Percentiles rank a stretch among this genome's conserved stretches.
phyloP scores from a whole-genome alignment of 2,329 filamentous ascomycete genomes.

The Calcarisporium arbuscula region DNA sequence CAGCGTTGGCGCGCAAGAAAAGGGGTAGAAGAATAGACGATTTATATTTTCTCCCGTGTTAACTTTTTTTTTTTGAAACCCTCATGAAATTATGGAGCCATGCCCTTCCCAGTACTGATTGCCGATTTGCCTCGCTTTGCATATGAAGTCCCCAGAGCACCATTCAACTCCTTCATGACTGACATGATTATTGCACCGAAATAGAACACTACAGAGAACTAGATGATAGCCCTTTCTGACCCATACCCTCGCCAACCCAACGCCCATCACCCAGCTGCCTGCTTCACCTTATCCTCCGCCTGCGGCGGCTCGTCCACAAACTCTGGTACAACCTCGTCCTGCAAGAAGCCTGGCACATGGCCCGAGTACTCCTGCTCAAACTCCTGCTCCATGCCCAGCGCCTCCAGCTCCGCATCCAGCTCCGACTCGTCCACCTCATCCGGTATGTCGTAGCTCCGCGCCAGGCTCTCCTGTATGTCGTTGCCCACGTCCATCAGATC shows the following conservation, averaged over 20 bases:
- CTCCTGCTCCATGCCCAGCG: slow-evolving; percentile 89
- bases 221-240: too few species aligned
- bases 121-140: too few species aligned
- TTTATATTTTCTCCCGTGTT: too few species aligned
- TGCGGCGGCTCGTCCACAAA: slow-evolving; percentile 91
- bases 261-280: slow-evolving; percentile 53
- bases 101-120: too few species aligned
- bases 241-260: not conserved
- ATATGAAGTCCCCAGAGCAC: too few species aligned
- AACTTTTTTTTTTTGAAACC: too few species aligned
- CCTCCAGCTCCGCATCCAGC: slow-evolving; percentile 92
- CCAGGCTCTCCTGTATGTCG: slow-evolving; percentile 94
- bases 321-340: slow-evolving; percentile 77
- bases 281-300: slow-evolving; percentile 69
- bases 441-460: slow-evolving; percentile 85
- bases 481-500: slow-evolving; percentile 96
- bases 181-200: not conserved
- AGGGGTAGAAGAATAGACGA: too few species aligned
- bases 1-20: too few species aligned
- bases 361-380: slow-evolving; percentile 59
- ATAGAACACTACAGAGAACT: not conserved
- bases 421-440: slow-evolving; percentile 97
- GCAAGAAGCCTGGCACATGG: slow-evolving; percentile 76
- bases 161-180: too few species aligned
- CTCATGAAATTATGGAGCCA: too few species aligned